Evolutionary conservation across 768 basidiomycete genomes (phyloP).

Genomic region (Lactarius hengduanensis): DNA sequence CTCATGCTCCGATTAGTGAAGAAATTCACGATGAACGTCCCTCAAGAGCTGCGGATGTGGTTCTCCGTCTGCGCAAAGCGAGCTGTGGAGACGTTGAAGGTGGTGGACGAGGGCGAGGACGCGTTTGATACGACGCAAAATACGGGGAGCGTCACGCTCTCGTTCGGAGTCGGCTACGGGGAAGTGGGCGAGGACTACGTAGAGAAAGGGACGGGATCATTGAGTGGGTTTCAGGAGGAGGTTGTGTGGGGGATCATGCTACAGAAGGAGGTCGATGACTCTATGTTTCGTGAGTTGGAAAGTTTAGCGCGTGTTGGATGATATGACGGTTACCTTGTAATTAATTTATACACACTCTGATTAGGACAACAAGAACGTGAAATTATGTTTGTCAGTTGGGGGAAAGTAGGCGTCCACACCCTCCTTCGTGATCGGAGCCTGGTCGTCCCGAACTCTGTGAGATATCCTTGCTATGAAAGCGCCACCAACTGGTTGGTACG

Average conservation of each 20-base stretch:
- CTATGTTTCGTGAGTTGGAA: conserved; percentile 76
- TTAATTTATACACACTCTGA: neutral
- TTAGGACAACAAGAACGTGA: too few species aligned
- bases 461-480: too few species aligned
- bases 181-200: conserved; percentile 63
- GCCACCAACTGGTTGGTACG: too few species aligned
- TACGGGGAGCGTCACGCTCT: conserved; percentile 54
- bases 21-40: conserved; percentile 52
- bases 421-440: too few species aligned
- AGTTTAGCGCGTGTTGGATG: conserved; percentile 71
- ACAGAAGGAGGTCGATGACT: conserved; percentile 67
- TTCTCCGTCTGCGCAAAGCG: conserved; percentile 60
- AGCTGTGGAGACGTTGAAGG: conserved; percentile 73
- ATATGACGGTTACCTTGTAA: conserved; percentile 1
- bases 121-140: conserved; percentile 67
- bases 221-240: conserved; percentile 68
- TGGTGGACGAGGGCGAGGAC: conserved; percentile 75
- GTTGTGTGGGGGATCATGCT: conserved; percentile 70
- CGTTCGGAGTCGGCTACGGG: conserved; percentile 85
- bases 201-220: conserved; percentile 73
- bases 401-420: too few species aligned
- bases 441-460: too few species aligned
- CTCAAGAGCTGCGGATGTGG: conserved; percentile 50
- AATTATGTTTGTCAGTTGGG: too few species aligned
- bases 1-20: conserved; percentile 73